phyloP scores from a whole-genome alignment of 768 basidiomycete species.

The Phaffia australis region DNA sequence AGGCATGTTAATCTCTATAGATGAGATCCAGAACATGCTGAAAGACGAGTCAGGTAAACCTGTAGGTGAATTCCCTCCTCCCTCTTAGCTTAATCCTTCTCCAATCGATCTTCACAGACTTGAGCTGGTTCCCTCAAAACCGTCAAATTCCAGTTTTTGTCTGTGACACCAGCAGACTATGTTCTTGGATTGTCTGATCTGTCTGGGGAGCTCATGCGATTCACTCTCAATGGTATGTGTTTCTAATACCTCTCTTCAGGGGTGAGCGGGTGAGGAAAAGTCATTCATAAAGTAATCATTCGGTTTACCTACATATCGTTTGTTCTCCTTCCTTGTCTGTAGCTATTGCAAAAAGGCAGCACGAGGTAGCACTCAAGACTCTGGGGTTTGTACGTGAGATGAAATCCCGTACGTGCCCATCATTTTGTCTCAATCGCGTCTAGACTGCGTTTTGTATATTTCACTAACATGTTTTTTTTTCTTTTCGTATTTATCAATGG shows the following conservation, averaged over 20 bases:
- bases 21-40: constrained; percentile 55
- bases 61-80: constrained; percentile 43
- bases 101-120: neutral
- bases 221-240: constrained; percentile 63
- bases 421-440: neutral
- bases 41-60: constrained; percentile 52
- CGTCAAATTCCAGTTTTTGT: constrained; percentile 51
- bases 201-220: constrained; percentile 93
- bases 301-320: neutral
- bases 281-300: no score
- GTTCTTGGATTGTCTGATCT: constrained; percentile 85
- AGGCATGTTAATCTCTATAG: constrained; percentile 48
- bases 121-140: no score
- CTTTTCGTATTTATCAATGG: neutral
- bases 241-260: constrained; percentile 19
- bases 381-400: constrained; percentile 39
- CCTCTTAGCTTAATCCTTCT: neutral
- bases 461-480: neutral
- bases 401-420: constrained; percentile 35
- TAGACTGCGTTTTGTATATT: neutral
- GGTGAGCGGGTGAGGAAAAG: no score
- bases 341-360: constrained; percentile 33
- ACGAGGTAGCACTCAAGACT: constrained; percentile 36
- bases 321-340: constrained; percentile 34
- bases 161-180: constrained; percentile 69